Base-by-base conservation (phyloP, 2,329 filamentous ascomycete genomes). In the Xylaria sp. region DNA sequence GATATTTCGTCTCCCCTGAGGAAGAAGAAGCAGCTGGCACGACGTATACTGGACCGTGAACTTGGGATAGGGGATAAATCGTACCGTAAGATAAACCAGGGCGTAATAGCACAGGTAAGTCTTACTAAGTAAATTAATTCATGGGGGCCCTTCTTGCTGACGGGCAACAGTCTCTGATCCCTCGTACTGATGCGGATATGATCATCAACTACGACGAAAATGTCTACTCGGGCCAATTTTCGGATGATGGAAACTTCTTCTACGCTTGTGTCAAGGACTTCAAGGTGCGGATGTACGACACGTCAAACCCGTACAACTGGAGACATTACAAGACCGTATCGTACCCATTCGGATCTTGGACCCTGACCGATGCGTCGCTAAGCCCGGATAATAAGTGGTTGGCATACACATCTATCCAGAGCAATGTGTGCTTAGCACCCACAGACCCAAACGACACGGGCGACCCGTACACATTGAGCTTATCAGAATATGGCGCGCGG, bases 201-300 rank as follows among this genome's bases (percentile, higher is more conserved):
- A 92, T 97, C 70, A 91, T 98, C 70, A 92, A 97, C 76, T 97
- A 94, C 78, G 89, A 94, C 65, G 87, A 91, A 5, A 90, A 93
- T 50, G 94, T 96, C 63, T 98, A 98, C 78, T 97, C 94, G 2
- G 96, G 96, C 1, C 95, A 98, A 78, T 99, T 98, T 79, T 97
- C 94, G 0, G 93, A 97, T 73, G 96, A 99, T 75, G 96, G 96
- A 32, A 97, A 97, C 80, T 98, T 98, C 83, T 98, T 98, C 83
- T 98, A 95, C 78, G 91, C 92, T 6, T 96, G 92, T 76, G 92
- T 92, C 10, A 94, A 98, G 80, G 94, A 98, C 80, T 97, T 97
- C 82, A 92, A 90, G 74, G 94, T 99, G 10, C 91, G 94, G 63
- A 94, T 99, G 93, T 99, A 98, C 81, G 95, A 98, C 80, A 98